Evolutionary conservation across 768 basidiomycete genomes (phyloP).

Genomic region (Pleurotus platypus): DNA sequence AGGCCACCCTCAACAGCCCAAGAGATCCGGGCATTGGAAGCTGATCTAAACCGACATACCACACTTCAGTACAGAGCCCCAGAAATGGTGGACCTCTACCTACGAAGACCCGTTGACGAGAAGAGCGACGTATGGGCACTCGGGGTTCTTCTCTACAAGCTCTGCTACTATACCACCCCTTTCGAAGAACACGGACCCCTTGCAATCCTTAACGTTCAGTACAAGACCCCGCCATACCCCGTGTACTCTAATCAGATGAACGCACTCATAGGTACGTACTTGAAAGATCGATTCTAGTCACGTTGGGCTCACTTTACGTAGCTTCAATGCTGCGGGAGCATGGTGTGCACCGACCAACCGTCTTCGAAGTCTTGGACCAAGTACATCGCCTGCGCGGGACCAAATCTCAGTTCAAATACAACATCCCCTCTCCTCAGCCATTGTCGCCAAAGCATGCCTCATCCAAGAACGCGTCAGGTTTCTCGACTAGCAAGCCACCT

Average conservation of each 20-base stretch:
- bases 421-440: conserved; percentile 44
- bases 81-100: conserved; percentile 93
- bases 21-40: conserved; percentile 84
- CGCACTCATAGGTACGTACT: conserved; percentile 69
- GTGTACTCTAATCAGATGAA: conserved; percentile 84
- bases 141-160: conserved; percentile 94
- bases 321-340: conserved; percentile 93
- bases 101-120: conserved; percentile 82
- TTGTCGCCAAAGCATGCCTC: conserved; percentile 32
- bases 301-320: conserved; percentile 25
- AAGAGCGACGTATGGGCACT: conserved; percentile 98
- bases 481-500: conserved; percentile 20
- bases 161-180: conserved; percentile 99
- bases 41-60: conserved; percentile 91
- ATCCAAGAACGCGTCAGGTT: conserved; percentile 15
- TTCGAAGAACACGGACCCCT: conserved; percentile 97
- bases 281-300: neutral
- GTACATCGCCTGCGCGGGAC: conserved; percentile 89
- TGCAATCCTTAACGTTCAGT: conserved; percentile 95
- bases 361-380: conserved; percentile 80
- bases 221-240: conserved; percentile 86
- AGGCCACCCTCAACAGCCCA: conserved; percentile 73
- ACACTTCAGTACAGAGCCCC: conserved; percentile 98
- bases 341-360: conserved; percentile 78
- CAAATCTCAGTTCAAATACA: conserved; percentile 74